These are phyloP conservation scores for Plasmodium relictum DNA, from an alignment of 169 alveolate species.

Conservation along the genomic window DNA sequence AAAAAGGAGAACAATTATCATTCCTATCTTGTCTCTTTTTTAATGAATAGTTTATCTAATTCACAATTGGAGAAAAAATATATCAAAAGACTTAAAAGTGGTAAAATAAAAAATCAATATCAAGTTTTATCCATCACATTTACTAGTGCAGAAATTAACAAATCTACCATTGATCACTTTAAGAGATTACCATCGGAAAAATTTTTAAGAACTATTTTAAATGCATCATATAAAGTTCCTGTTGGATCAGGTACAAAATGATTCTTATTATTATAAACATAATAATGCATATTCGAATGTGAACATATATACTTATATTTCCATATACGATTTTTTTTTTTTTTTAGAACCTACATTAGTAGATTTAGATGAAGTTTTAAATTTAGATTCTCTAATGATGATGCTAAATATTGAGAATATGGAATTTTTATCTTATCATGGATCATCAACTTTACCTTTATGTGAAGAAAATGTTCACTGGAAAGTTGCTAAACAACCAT, in stretches of 20 bases:
- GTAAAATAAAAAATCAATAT: slow-evolving; percentile 83
- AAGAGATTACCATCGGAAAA: slow-evolving; percentile 88
- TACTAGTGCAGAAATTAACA: slow-evolving; percentile 89
- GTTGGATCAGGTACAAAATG: slow-evolving; percentile 61
- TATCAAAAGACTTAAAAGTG: slow-evolving; percentile 70
- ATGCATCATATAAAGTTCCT: slow-evolving; percentile 75
- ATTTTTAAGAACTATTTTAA: slow-evolving; percentile 83
- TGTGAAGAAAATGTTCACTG: slow-evolving; percentile 89
- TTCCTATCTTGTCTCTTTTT: slow-evolving; percentile 27
- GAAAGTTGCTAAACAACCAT: slow-evolving; percentile 90
- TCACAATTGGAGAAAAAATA: slow-evolving; percentile 43
- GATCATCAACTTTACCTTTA: slow-evolving; percentile 87
- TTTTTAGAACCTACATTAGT: slow-evolving; percentile 78
- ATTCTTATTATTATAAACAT: slow-evolving; percentile 23
- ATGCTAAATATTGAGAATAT: slow-evolving; percentile 87
- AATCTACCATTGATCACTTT: slow-evolving; percentile 83
- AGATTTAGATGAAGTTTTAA: slow-evolving; percentile 82
- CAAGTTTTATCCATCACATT: slow-evolving; percentile 89
- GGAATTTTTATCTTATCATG: slow-evolving; percentile 89
- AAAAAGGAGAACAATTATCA: slow-evolving; percentile 12
- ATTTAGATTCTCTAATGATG: slow-evolving; percentile 87
- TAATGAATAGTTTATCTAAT: slow-evolving; percentile 55
- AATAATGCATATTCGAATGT: neutral
- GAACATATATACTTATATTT: neutral
- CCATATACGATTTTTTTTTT: neutral